These are phyloP conservation scores for Peniophora sp. DNA, from an alignment of 1,284 basidiomycete genomes.

Conservation along the genomic window DNA sequence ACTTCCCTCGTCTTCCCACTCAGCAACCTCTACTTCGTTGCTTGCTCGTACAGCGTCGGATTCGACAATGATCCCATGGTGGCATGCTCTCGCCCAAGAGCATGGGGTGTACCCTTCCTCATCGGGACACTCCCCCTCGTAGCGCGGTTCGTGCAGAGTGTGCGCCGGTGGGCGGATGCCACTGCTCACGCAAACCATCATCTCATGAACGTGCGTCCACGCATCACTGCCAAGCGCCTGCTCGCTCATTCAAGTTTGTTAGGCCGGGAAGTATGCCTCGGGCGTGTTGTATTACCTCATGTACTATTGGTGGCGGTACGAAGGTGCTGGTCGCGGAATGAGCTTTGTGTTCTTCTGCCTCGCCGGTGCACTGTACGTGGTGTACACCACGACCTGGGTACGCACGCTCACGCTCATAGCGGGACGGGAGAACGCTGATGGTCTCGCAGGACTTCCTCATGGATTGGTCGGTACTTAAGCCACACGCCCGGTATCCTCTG, in stretches of 20 bases:
- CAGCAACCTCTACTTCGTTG: conserved; percentile 66
- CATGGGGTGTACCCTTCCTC: conserved; percentile 56
- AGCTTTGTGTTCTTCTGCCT: conserved; percentile 62
- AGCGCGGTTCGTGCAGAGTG: conserved; percentile 76
- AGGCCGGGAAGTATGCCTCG: conserved; percentile 71
- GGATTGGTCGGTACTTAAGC: conserved; percentile 77
- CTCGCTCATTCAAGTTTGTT: not conserved
- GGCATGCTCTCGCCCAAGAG: conserved; percentile 28
- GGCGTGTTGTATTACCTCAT: conserved; percentile 31
- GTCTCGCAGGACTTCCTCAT: conserved; percentile 59
- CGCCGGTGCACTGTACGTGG: conserved; percentile 52
- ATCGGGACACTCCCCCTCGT: conserved; percentile 57
- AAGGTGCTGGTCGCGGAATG: conserved; percentile 30
- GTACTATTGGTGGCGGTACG: not conserved
- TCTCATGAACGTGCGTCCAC: conserved; percentile 71
- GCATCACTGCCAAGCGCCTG: not conserved
- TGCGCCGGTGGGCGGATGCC: conserved; percentile 82
- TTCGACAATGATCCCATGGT: conserved; percentile 44
- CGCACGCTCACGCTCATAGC: conserved; percentile 14
- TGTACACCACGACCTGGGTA: conserved; percentile 79
- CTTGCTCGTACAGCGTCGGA: conserved; percentile 58
- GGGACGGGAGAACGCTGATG: not conserved
- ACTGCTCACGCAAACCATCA: conserved; percentile 70
- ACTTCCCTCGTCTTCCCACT: conserved; percentile 72
- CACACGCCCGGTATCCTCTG: conserved; percentile 48